Evolutionary conservation across 192 early-diverging fungal genomes (phyloP).

Genomic region (Entophlyctis helioformis): DNA sequence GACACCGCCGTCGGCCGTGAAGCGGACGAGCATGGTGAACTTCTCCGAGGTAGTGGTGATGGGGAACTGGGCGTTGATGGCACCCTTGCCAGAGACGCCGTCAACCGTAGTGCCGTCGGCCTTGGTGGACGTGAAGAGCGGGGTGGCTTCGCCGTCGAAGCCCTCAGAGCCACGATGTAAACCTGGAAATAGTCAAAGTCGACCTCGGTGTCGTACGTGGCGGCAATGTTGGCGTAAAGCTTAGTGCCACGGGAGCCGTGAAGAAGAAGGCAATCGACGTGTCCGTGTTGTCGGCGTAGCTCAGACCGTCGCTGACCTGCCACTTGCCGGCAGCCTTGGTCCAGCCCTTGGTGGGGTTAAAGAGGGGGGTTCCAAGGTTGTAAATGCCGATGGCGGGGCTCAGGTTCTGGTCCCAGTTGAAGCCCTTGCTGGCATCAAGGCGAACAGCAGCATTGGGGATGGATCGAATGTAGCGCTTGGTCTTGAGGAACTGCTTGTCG

Average conservation of each 20-base stretch:
- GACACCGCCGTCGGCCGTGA: conserved; percentile 1
- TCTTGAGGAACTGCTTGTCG: too few species aligned
- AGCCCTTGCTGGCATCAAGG: too few species aligned
- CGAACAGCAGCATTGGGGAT: too few species aligned
- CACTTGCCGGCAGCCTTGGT: too few species aligned
- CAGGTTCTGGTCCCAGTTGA: too few species aligned
- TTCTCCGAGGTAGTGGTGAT: background rate
- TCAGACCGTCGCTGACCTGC: too few species aligned
- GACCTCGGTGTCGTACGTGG: background rate
- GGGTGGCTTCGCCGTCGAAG: background rate
- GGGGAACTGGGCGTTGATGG: background rate
- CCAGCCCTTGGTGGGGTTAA: too few species aligned
- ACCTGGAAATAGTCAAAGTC: conserved; percentile 1
- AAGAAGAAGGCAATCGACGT: background rate
- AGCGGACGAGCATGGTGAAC: background rate
- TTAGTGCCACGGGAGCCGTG: background rate
- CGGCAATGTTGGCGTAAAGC: background rate
- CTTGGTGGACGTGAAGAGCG: background rate
- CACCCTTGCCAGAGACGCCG: background rate
- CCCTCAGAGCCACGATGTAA: background rate
- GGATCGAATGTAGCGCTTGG: too few species aligned
- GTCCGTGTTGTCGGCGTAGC: background rate
- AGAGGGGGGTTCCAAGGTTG: too few species aligned
- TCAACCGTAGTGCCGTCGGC: background rate
- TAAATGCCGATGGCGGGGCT: too few species aligned